A percentile compares a stretch with the other conserved stretches of the same genome.
phyloP scores from a whole-genome alignment of 306 rosid species.

The Sicyos edulis region DNA sequence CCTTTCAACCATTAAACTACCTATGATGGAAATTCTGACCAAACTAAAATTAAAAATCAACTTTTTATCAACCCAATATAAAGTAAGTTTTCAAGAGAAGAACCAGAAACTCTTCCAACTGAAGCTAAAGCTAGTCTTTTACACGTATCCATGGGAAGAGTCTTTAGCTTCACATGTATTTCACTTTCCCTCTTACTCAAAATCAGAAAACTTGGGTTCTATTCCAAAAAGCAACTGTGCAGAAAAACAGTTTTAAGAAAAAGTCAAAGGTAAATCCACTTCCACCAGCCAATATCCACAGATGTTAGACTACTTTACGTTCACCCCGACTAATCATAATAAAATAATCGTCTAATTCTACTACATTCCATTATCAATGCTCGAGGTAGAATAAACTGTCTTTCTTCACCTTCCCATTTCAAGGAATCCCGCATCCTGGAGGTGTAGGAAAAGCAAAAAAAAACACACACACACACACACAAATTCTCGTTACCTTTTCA shows the following conservation, averaged over 20 bases:
- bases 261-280: constrained; percentile 1
- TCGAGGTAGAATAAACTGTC: too few relatives aligned
- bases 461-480: background rate
- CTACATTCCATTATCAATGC: too few relatives aligned
- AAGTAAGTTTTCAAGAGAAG: background rate
- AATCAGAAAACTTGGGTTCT: constrained; percentile 7
- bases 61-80: background rate
- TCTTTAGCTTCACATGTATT: constrained; percentile 13
- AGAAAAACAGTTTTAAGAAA: constrained; percentile 9
- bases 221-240: constrained; percentile 6
- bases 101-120: too few relatives aligned
- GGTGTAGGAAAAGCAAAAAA: background rate
- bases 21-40: too few relatives aligned
- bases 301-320: too few relatives aligned
- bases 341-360: too few relatives aligned
- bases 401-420: background rate
- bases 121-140: background rate
- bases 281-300: background rate
- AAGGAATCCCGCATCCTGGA: background rate
- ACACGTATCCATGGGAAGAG: background rate
- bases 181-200: background rate
- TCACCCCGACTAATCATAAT: too few relatives aligned
- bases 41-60: too few relatives aligned
- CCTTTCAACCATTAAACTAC: too few relatives aligned
- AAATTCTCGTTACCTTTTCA: constrained; percentile 6